Evolutionary conservation across 768 basidiomycete genomes (phyloP).

Genomic region (Agrocybe chaxingu): DNA sequence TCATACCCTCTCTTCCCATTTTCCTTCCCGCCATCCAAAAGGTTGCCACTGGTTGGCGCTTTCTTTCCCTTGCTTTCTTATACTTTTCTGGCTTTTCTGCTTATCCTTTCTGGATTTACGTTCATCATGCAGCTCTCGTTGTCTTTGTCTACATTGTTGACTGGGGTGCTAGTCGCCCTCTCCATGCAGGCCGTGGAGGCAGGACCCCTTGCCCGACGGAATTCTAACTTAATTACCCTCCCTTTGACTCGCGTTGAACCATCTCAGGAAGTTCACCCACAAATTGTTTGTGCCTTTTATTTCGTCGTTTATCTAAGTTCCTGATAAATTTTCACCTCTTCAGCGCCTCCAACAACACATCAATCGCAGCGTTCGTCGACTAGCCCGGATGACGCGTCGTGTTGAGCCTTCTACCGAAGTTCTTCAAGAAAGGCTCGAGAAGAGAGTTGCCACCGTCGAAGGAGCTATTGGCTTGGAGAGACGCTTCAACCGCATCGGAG

Average conservation of each 20-base stretch:
- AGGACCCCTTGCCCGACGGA: slow-evolving; percentile 32
- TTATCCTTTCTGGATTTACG: slow-evolving; percentile 6
- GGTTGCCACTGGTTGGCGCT: slow-evolving; percentile 19
- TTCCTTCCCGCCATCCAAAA: slow-evolving; percentile 11
- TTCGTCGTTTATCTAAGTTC: neutral
- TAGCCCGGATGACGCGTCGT: slow-evolving; percentile 67
- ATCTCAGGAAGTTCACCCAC: slow-evolving; percentile 20
- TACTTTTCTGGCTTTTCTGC: slow-evolving; percentile 16
- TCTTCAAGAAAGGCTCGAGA: slow-evolving; percentile 36
- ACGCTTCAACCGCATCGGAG: slow-evolving; percentile 23
- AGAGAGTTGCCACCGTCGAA: slow-evolving; percentile 25
- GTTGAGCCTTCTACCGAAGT: slow-evolving; percentile 41
- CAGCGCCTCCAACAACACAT: slow-evolving; percentile 67
- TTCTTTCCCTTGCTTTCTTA: slow-evolving; percentile 18
- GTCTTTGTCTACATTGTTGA: slow-evolving; percentile 49
- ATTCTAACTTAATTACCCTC: slow-evolving; percentile 35
- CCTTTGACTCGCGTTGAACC: slow-evolving; percentile 38
- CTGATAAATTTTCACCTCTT: neutral
- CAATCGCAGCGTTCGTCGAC: slow-evolving; percentile 60
- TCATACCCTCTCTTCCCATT: neutral
- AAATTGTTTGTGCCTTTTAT: slow-evolving; percentile 19
- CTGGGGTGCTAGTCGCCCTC: slow-evolving; percentile 44
- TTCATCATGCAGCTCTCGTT: slow-evolving; percentile 53
- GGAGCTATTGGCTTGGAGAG: slow-evolving; percentile 24
- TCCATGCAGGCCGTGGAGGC: slow-evolving; percentile 39